Evolutionary conservation across 1,284 basidiomycete genomes (phyloP), one percentile per base, ranked within the genome.

Genomic region (Golubevia sp.): DNA sequence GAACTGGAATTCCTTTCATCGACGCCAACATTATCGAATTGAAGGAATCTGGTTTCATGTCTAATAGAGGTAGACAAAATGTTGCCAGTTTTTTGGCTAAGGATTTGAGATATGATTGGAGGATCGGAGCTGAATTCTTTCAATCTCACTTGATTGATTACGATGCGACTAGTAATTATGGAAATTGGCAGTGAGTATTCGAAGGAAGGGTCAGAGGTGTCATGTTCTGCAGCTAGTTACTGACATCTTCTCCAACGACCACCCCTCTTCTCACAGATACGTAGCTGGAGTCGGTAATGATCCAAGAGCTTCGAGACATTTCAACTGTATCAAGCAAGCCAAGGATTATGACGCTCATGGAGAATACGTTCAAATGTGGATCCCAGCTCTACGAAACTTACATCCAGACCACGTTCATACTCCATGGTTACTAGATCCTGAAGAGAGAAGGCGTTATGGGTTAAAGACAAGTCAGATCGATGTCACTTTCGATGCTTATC

Each of bases 311-410:
- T 85, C 84, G 5, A 75, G 87, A 26, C 86, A 87, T 68, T 88
- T 88, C 84, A 88, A 88, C 74, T 86, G 86, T 13, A 85, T 88
- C 80, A 88, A 88, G 76, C 88, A 88, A 73, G 86, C 85, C 5
- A 85, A 85, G 59, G 87, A 88, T 64, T 88, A 88, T 79, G 87
- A 88, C 67, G 76, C 84, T 2, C 62, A 85, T n/a, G 86, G 84
- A 15, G 84, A 86, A 30, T 88, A 87, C 70, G 85, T 87, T 66
- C 82, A 84, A 63, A 76, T 82, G 23, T 88, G 87, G 87, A 74
- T 87, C 1, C 86, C 86, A 0, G 84, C 85, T 56, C 83, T 88
- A 25, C 74, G 82, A 34, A 73, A 82, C 18, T 71, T 88, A 44
- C 82, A 82, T 21, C 49, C 72, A 11, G 63, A 71, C 54, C 71